These are phyloP conservation scores for Cetradonia linearis DNA, from an alignment of 495 filamentous ascomycete genomes.

Conservation along the genomic window DNA sequence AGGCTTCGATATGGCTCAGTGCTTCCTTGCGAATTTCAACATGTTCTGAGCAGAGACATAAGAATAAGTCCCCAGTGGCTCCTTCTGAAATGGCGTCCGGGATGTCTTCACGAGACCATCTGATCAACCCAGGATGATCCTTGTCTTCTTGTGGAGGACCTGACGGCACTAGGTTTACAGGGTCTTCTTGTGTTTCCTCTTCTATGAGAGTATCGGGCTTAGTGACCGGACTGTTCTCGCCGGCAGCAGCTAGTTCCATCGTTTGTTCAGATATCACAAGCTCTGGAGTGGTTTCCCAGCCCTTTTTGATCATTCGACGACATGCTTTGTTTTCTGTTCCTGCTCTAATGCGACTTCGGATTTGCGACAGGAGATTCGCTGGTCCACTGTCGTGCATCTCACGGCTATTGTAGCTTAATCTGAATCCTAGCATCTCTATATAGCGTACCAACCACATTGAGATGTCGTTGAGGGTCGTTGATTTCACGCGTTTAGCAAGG, in stretches of 20 bases:
- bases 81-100: conserved; percentile 67
- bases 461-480: conserved; percentile 32
- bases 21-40: conserved; percentile 67
- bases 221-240: not conserved
- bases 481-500: conserved; percentile 41
- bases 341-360: conserved; percentile 25
- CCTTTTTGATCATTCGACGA: conserved; percentile 9
- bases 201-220: not conserved
- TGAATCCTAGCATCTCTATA: conserved; percentile 18
- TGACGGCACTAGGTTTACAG: not conserved
- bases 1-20: conserved; percentile 52
- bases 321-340: conserved; percentile 9
- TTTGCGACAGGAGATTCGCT: conserved; percentile 29
- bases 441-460: conserved; percentile 46
- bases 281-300: conserved; percentile 14
- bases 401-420: not conserved
- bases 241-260: not conserved
- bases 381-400: not conserved
- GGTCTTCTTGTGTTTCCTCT: not conserved
- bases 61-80: conserved; percentile 51
- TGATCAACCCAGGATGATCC: conserved; percentile 48
- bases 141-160: conserved; percentile 29
- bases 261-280: not conserved
- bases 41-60: conserved; percentile 65
- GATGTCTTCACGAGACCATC: conserved; percentile 64